Percentiles rank a stretch among this genome's conserved stretches.
Conservation (phyloP, 2,329 filamentous ascomycete genomes). For the Bipolaris cookei region DNA sequence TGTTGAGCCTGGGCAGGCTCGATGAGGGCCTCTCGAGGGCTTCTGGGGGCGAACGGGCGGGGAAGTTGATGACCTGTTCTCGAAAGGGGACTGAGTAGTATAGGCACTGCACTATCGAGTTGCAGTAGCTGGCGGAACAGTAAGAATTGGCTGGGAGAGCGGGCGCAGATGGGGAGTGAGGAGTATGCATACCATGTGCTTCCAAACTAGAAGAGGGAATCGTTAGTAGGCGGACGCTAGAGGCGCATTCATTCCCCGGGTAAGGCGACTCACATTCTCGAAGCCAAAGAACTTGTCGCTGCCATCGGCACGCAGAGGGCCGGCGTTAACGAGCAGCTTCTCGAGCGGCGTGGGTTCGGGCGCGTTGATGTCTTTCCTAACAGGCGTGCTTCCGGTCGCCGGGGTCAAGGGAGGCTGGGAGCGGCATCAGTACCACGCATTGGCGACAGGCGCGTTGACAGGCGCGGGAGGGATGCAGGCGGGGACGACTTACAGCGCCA, state of each 20-base stretch:
- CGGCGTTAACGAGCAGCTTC: slow-evolving; percentile 84
- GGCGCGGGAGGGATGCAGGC: slow-evolving; percentile 7
- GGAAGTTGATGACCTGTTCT: slow-evolving; percentile 92
- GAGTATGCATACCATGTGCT: slow-evolving; percentile 81
- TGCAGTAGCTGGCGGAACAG: slow-evolving; percentile 77
- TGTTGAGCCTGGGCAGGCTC: slow-evolving; percentile 48
- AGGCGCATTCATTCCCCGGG: slow-evolving; percentile 7
- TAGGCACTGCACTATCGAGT: slow-evolving; percentile 95
- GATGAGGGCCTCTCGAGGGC: slow-evolving; percentile 65
- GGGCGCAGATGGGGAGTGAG: slow-evolving; percentile 3
- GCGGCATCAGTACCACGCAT: slow-evolving; percentile 30
- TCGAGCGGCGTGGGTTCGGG: slow-evolving; percentile 65
- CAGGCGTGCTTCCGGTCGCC: slow-evolving; percentile 53
- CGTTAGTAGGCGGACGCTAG: slow-evolving; percentile 30
- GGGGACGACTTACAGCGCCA: slow-evolving; percentile 51
- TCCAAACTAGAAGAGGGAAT: slow-evolving; percentile 71
- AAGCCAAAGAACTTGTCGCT: slow-evolving; percentile 98
- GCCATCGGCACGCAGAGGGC: slow-evolving; percentile 81
- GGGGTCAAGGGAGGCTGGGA: slow-evolving; percentile 57
- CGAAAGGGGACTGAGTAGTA: slow-evolving; percentile 96
- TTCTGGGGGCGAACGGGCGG: slow-evolving; percentile 72
- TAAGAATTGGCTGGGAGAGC: slow-evolving; percentile 17
- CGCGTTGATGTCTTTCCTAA: slow-evolving; percentile 66
- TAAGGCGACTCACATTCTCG: slow-evolving; percentile 78
- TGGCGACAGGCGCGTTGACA: slow-evolving; percentile 12